Conservation (phyloP, 73 alveolate genomes). For the Tetrahymena elliotti region DNA sequence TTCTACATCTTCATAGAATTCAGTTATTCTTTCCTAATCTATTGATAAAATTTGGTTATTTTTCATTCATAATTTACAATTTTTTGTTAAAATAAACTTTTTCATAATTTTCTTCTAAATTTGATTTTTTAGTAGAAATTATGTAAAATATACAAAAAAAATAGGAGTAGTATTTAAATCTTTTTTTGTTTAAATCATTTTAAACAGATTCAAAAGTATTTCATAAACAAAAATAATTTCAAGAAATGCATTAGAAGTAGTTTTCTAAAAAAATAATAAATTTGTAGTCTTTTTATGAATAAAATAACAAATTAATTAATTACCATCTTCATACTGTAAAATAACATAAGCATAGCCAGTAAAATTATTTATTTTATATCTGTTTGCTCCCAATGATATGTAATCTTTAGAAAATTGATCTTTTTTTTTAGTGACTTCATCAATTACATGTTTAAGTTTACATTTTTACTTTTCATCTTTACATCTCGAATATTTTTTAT, state of each 20-base stretch:
- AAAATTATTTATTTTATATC: not conserved
- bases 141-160: no score
- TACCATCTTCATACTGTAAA: not conserved
- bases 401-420: not conserved
- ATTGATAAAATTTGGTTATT: not conserved
- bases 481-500: not conserved
- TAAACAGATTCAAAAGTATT: no score
- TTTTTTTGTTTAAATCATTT: no score
- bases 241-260: no score
- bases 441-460: not conserved
- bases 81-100: no score
- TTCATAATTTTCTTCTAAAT: no score
- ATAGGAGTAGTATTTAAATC: no score
- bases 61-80: no score
- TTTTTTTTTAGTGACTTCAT: not conserved
- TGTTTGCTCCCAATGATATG: not conserved
- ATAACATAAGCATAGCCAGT: not conserved
- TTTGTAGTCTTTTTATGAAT: no score
- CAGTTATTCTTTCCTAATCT: not conserved
- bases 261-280: no score
- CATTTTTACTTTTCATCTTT: not conserved
- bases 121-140: no score
- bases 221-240: no score
- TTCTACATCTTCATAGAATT: not conserved
- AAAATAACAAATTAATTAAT: not conserved